Conservation (phyloP, 306 rosid genomes). For the Lathyrus sativus region DNA sequence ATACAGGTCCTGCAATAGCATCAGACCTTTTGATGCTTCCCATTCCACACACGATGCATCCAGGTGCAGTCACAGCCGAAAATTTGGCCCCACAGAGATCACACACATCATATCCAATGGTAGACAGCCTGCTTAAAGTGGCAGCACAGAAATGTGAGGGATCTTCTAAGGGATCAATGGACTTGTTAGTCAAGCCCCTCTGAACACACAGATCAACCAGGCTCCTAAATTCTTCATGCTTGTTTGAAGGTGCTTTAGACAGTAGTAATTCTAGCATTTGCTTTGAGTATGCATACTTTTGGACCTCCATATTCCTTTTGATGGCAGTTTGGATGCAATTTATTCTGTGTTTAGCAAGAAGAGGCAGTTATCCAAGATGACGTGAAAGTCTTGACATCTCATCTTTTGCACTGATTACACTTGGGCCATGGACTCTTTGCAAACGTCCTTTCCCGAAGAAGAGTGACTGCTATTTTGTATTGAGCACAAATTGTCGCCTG, state of each 20-base stretch:
- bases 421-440: slow-evolving; percentile 87
- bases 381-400: slow-evolving; percentile 98
- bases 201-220: slow-evolving; percentile 81
- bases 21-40: too few relatives aligned
- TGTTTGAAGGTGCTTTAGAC: slow-evolving; percentile 86
- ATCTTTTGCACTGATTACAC: slow-evolving; percentile 93
- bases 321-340: slow-evolving; percentile 93
- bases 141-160: slow-evolving; percentile 91
- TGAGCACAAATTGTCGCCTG: slow-evolving; percentile 98
- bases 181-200: slow-evolving; percentile 87
- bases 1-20: too few relatives aligned
- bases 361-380: slow-evolving; percentile 92
- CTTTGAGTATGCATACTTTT: slow-evolving; percentile 79
- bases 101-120: too few relatives aligned
- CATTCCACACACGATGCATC: too few relatives aligned
- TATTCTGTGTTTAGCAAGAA: slow-evolving; percentile 90
- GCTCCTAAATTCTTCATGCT: slow-evolving; percentile 89
- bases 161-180: slow-evolving; percentile 92
- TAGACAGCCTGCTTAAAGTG: slow-evolving; percentile 91
- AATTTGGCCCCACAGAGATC: too few relatives aligned
- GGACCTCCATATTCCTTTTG: slow-evolving; percentile 95
- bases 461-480: slow-evolving; percentile 90
- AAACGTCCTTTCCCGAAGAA: slow-evolving; percentile 95
- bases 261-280: slow-evolving; percentile 93
- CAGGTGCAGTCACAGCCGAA: too few relatives aligned